Evolutionary conservation across 78 protist genomes (phyloP).

Genomic region (Dictyostelium brefeldianum): DNA sequence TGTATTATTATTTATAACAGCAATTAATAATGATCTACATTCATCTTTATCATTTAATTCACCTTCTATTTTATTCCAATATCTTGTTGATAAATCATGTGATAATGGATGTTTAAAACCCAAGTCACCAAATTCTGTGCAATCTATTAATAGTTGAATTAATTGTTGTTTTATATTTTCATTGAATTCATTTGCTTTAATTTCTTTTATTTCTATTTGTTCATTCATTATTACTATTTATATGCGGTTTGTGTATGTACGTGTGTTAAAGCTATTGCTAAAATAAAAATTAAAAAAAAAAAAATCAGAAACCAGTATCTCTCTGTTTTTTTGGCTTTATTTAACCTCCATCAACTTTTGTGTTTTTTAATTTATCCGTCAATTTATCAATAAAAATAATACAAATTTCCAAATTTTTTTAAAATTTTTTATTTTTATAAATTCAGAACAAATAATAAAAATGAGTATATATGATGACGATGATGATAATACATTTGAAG

Average conservation of each 20-base stretch:
- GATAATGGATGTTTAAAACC: background rate
- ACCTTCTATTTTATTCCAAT: background rate
- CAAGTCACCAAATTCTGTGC: background rate
- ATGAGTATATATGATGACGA: constrained; percentile 9
- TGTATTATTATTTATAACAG: background rate
- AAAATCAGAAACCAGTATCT: too few species aligned
- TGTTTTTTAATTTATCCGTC: too few species aligned
- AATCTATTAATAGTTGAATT: background rate
- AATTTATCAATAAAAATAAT: too few species aligned
- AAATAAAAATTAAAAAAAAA: too few species aligned
- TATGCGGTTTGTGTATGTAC: too few species aligned
- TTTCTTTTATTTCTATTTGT: background rate
- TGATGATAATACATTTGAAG: constrained; percentile 30
- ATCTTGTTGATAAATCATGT: background rate
- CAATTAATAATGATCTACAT: background rate
- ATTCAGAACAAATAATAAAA: too few species aligned
- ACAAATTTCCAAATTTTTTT: too few species aligned
- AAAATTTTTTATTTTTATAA: too few species aligned
- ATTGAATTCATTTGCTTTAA: background rate
- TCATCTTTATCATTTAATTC: background rate
- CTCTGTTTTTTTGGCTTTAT: too few species aligned
- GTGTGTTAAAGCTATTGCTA: too few species aligned
- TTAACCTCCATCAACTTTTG: too few species aligned
- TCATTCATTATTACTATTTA: background rate
- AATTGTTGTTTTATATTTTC: background rate